Evolutionary conservation across 164 flowering plant genomes (phyloP), one percentile per base, ranked within the genome.

Genomic region (Aristolochia fimbriata): DNA sequence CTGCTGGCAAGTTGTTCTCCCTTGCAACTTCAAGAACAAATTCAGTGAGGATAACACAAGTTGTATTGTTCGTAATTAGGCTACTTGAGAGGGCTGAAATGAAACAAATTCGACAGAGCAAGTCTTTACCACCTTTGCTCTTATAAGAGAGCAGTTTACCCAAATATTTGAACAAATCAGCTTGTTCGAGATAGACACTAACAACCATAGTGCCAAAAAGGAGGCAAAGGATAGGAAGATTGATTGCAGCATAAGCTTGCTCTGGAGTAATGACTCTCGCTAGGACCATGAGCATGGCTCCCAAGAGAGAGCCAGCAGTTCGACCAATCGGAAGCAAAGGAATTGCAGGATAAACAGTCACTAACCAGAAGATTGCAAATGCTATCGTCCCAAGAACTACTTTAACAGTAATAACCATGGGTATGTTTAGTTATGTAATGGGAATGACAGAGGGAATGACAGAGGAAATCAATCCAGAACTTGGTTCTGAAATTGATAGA

Each of bases 121-220:
- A 71, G 67, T 91, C 97, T 60, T 83, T 86, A 15, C 90, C 72
- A 24, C 97, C 97, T 23, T 8, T 53, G 68, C 87, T 86, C 52
- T 79, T 86, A 86, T 87, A 91, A 0, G 88, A 73, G 13, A 88
- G 82, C 61, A 88, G 31, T 30, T 74, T 77, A 2, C 94, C 94
- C 54, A 91, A 69, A 72, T 88, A 81, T 55, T 78, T 80, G 77
- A 91, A 91, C 90, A 88, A 77, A 67, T 88, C 94, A 0, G 94
- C 97, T 61, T 78, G 64, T 67, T 91, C 96, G 3, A 91, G 87
- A 59, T 86, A 91, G 19, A 76, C 68, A 62, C 83, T 78, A 20
- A 91, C 90, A 12, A 88, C 88, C 97, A 91, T 91, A 20, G 94
- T 91, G 2, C 94, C 97, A 53, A 91, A 91, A 30, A 91, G 84